These are phyloP conservation scores for Coemansia sp. DNA, from an alignment of 192 early-diverging fungal species.

Conservation along the genomic window DNA sequence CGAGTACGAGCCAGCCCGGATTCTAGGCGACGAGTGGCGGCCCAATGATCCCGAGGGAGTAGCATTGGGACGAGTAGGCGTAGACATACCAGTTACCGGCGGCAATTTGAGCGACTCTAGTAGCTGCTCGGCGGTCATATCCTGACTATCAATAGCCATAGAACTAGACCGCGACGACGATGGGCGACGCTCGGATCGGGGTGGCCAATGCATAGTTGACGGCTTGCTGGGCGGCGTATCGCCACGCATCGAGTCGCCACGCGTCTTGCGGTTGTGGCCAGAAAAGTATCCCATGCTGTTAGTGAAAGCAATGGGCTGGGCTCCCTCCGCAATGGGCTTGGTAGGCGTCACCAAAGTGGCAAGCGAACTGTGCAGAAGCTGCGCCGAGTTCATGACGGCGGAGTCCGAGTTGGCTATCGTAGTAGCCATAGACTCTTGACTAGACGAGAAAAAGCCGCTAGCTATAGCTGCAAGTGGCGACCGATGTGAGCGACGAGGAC, in stretches of 20 bases:
- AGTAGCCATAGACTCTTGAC: conserved; percentile 36
- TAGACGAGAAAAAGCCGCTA: conserved; percentile 39
- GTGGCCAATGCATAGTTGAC: conserved; percentile 35
- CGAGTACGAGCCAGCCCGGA: conserved; percentile 28
- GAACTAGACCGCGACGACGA: conserved; percentile 20
- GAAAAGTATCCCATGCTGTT: conserved; percentile 36
- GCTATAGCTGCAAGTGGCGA: conserved; percentile 37
- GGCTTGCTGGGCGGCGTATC: conserved; percentile 14
- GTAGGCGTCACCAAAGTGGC: conserved; percentile 12
- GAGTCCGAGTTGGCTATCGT: conserved; percentile 1
- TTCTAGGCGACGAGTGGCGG: conserved; percentile 38
- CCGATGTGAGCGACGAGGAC: conserved; percentile 22
- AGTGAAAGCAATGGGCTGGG: background rate
- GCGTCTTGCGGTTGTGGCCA: conserved; percentile 12
- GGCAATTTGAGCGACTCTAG: conserved; percentile 50
- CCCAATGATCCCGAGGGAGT: conserved; percentile 23
- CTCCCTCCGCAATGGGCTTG: background rate
- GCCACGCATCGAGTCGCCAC: background rate
- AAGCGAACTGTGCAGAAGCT: background rate
- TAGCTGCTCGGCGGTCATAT: conserved; percentile 49
- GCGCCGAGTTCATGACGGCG: background rate
- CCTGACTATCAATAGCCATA: conserved; percentile 8
- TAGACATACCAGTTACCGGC: background rate
- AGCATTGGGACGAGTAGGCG: conserved; percentile 10
- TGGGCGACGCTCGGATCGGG: conserved; percentile 3